These are phyloP conservation scores for Pistacia integerrima DNA, from an alignment of 345 rosid species.

Conservation along the genomic window DNA sequence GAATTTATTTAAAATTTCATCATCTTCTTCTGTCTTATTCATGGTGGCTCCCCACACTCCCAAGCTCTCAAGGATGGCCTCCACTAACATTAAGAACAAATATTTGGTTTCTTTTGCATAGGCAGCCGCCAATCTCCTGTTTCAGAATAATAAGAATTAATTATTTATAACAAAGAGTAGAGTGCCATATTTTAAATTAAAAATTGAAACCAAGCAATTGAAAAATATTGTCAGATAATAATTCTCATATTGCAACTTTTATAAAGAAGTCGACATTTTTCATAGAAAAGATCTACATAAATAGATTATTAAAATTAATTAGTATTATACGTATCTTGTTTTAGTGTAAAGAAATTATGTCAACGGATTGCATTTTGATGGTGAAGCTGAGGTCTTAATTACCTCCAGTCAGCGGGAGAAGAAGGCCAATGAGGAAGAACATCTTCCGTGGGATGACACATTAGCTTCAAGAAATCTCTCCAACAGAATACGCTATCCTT, in stretches of 20 bases:
- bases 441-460: conserved; percentile 60
- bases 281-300: no score
- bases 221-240: no score
- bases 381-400: neutral
- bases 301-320: no score
- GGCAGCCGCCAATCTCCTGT: conserved; percentile 63
- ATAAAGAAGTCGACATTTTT: no score
- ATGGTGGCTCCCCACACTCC: conserved; percentile 18
- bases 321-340: no score
- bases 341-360: no score
- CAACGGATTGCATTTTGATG: no score
- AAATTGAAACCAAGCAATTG: no score
- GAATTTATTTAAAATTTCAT: conserved; percentile 40
- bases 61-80: conserved; percentile 71
- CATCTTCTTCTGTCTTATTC: conserved; percentile 7
- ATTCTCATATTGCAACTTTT: no score
- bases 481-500: conserved; percentile 83
- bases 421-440: conserved; percentile 82
- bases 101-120: conserved; percentile 69
- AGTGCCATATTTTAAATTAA: no score
- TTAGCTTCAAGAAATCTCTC: conserved; percentile 89
- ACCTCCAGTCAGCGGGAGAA: conserved; percentile 82
- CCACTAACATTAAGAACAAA: conserved; percentile 58
- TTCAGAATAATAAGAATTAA: neutral
- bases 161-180: neutral